Base-by-base conservation (phyloP, 2,329 filamentous ascomycete species). In the Xylaria hypoxylon region DNA sequence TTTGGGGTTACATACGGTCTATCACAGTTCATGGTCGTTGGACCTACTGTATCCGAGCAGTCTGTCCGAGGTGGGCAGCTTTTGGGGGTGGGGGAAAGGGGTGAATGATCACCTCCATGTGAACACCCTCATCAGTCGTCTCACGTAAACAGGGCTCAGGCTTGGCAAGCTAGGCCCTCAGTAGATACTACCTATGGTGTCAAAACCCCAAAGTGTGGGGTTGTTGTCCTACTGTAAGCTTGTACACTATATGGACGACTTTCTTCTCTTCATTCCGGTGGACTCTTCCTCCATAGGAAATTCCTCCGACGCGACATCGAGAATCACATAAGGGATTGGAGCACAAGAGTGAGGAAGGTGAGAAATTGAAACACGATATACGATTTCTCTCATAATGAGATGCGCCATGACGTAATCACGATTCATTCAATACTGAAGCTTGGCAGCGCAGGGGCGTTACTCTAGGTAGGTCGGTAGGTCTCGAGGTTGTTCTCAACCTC, bases 31-130 rank as follows among this genome's bases (percentile, higher is more conserved):
- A 45, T 47, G 17, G 42, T 26, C 40, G 17, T 35, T 22, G 11
- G 24, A 33, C 53, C 35, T n/a, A n/a, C n/a, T n/a, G n/a, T n/a
- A n/a, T n/a, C n/a, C n/a, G n/a, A n/a, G n/a, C n/a, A n/a, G n/a
- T n/a, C n/a, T 57, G 22, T 47, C 61, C 61, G 19, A 59, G 40
- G 24, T 64, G 11, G 56, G 55, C 13, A 53, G 47, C 55, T 53
- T 53, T 1, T n/a, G n/a, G 33, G n/a, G 19, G 42, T 10, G 26
- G 22, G 42, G 11, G 48, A 38, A 38, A 17, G 13, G 7, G 42
- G 17, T 61, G 50, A 40, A 44, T 44, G 58, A 53, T 26, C 56
- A 50, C 33, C 42, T 38, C 17, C 45, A 48, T 48, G 55, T 58
- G 55, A 38, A 26, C 26, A 24, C 13, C 28, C 42, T 24, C 17